Evolutionary conservation across 345 rosid species (phyloP).

Genomic region (Luvunga scandens): DNA sequence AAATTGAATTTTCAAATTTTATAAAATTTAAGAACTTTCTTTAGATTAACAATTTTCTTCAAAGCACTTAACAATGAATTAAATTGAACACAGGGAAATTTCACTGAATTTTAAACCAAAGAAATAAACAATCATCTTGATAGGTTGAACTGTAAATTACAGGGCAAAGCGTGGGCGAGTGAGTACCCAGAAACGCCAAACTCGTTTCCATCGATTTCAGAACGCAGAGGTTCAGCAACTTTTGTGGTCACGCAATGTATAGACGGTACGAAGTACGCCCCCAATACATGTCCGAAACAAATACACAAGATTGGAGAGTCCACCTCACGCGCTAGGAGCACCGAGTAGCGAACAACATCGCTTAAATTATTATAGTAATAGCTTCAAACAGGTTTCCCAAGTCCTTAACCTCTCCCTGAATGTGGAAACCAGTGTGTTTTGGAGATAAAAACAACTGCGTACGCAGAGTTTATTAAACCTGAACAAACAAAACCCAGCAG

Average conservation of each 20-base stretch:
- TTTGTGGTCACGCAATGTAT: constrained; percentile 2
- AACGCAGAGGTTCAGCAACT: not conserved
- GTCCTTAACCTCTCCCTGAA: constrained; percentile 20
- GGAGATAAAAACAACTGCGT: constrained; percentile 39
- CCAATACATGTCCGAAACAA: not conserved
- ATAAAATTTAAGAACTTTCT: too few species aligned
- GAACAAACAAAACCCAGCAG: constrained; percentile 31
- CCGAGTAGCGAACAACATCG: not conserved
- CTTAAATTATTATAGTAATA: not conserved
- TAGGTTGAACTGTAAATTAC: not conserved
- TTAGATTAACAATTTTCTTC: too few species aligned
- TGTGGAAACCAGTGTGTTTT: constrained; percentile 39
- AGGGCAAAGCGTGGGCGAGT: not conserved
- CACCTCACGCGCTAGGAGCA: constrained; percentile 1
- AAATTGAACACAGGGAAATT: not conserved
- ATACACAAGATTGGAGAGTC: not conserved
- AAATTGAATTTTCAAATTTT: not conserved
- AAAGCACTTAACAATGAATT: not conserved
- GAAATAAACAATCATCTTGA: not conserved
- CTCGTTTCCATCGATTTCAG: constrained; percentile 10
- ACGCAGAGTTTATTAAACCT: constrained; percentile 11
- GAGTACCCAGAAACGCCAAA: not conserved
- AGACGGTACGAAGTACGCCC: constrained; percentile 10
- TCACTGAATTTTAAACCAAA: not conserved
- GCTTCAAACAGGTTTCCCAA: not conserved